Conservation (phyloP, 495 filamentous ascomycete genomes). For the Platismatia glauca region DNA sequence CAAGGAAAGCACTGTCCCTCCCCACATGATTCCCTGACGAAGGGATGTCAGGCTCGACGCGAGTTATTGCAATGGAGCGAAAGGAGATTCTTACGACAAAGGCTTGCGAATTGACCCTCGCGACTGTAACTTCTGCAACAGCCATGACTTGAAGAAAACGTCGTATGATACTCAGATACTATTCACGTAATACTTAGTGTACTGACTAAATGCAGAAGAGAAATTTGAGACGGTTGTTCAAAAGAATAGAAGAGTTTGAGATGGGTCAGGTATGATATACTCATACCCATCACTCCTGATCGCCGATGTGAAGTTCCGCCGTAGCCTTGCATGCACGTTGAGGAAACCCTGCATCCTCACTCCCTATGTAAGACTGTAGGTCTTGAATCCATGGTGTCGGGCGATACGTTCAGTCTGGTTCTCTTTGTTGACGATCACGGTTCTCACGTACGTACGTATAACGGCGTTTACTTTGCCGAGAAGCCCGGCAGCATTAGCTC, state of each 20-base stretch:
- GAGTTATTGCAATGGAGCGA: not conserved
- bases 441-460: not conserved
- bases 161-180: not conserved
- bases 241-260: not conserved
- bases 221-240: not conserved
- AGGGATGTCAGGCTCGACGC: not conserved
- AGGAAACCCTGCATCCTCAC: not conserved
- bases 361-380: not conserved
- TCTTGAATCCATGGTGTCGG: not conserved
- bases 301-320: not conserved
- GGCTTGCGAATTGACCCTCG: not conserved
- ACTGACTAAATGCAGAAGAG: not conserved
- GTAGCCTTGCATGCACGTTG: not conserved
- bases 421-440: not conserved
- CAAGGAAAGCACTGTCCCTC: constrained; percentile 21
- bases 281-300: not conserved
- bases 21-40: constrained; percentile 10
- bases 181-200: not conserved
- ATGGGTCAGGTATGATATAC: not conserved
- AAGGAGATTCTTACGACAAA: not conserved
- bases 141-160: not conserved
- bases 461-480: not conserved
- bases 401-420: not conserved
- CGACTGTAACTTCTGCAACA: not conserved
- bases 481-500: not conserved